Conservation (phyloP, 176 grass and related monocot species). For the Avena insularis region DNA sequence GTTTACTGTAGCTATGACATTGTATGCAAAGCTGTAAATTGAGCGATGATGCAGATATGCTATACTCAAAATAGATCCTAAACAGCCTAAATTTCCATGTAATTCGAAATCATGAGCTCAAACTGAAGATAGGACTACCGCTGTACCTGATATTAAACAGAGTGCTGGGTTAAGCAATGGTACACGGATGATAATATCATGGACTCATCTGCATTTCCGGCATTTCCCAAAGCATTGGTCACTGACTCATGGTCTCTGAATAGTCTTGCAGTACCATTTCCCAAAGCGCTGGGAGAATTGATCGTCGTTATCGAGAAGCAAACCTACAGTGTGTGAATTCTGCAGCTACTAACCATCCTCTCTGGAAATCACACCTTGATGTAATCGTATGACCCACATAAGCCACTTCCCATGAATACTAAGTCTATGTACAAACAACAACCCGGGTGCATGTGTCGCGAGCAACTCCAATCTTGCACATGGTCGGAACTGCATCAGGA, state of each 20-base stretch:
- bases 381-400: not conserved
- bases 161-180: too few species aligned
- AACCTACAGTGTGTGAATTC: not conserved
- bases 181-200: too few species aligned
- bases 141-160: too few species aligned
- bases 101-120: too few species aligned
- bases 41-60: too few species aligned
- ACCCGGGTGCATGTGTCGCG: not conserved
- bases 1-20: too few species aligned
- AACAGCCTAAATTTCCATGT: too few species aligned
- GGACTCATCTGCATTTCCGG: too few species aligned
- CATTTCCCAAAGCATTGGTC: too few species aligned
- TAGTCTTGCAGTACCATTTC: not conserved
- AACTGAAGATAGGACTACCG: too few species aligned
- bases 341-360: not conserved
- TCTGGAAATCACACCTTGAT: not conserved
- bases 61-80: too few species aligned
- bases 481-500: not conserved
- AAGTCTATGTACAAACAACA: constrained; percentile 37
- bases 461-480: constrained; percentile 10
- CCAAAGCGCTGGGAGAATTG: constrained; percentile 1
- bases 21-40: too few species aligned
- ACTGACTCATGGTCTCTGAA: not conserved
- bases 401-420: constrained; percentile 7
- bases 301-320: constrained; percentile 39